phyloP scores from a whole-genome alignment of 129 eudicot species.

The Chrysanthemum makinoi region DNA sequence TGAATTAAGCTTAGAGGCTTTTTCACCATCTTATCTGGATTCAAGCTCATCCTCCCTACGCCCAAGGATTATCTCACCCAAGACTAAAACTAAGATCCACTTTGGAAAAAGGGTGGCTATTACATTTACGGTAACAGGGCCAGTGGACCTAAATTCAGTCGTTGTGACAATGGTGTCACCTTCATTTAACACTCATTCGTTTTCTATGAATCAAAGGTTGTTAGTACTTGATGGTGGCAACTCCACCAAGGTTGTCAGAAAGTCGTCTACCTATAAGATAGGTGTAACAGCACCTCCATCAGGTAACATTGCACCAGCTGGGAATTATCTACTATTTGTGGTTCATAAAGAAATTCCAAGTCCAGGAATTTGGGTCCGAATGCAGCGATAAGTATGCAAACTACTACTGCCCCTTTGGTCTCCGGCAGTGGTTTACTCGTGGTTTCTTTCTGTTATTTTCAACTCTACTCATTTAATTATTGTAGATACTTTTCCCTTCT shows the following conservation, averaged over 20 bases:
- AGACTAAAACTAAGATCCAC: slow-evolving; percentile 28
- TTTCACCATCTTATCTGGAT: slow-evolving; percentile 59
- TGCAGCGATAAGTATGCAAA: neutral
- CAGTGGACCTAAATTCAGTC: slow-evolving; percentile 23
- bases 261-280: slow-evolving; percentile 18
- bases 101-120: slow-evolving; percentile 30
- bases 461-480: neutral
- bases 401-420: no score
- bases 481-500: no score
- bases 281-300: slow-evolving; percentile 26
- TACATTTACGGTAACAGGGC: slow-evolving; percentile 36
- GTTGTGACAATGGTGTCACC: slow-evolving; percentile 67
- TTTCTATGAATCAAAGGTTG: slow-evolving; percentile 33
- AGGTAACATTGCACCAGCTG: slow-evolving; percentile 2
- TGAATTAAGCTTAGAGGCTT: slow-evolving; percentile 60
- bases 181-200: slow-evolving; percentile 57
- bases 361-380: slow-evolving; percentile 14
- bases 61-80: slow-evolving; percentile 47
- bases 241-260: slow-evolving; percentile 22
- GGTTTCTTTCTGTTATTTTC: neutral
- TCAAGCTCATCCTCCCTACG: slow-evolving; percentile 28
- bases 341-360: slow-evolving; percentile 16
- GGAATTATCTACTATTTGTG: slow-evolving; percentile 8
- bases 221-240: slow-evolving; percentile 23
- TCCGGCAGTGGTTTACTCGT: no score